Percentiles rank a stretch among this genome's conserved stretches.
phyloP scores from a whole-genome alignment of 2,329 filamentous ascomycete species.

The Neofusicoccum parvum region DNA sequence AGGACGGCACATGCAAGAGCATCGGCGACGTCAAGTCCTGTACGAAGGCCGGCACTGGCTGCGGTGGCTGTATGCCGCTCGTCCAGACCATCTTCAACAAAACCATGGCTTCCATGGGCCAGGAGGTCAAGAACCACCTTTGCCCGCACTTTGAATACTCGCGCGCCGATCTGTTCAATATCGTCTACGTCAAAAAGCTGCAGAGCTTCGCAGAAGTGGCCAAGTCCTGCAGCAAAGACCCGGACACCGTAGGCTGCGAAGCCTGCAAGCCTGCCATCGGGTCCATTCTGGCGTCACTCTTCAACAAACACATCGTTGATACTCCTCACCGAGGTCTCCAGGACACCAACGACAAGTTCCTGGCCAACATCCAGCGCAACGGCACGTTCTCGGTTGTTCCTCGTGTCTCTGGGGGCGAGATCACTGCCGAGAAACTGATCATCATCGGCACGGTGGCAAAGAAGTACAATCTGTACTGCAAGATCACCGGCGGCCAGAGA shows the following conservation, averaged over 20 bases:
- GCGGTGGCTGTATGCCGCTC: constrained; percentile 86
- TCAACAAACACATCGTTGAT: constrained; percentile 81
- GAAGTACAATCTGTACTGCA: constrained; percentile 83
- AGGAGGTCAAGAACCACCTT: constrained; percentile 83
- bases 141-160: constrained; percentile 84
- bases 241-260: constrained; percentile 77
- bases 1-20: constrained; percentile 78
- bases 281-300: constrained; percentile 78
- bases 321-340: constrained; percentile 72
- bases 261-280: constrained; percentile 81
- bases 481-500: constrained; percentile 88
- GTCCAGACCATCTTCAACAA: constrained; percentile 89
- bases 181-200: constrained; percentile 79
- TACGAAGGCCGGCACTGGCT: constrained; percentile 89
- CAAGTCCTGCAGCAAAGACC: constrained; percentile 72
- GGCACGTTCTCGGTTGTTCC: constrained; percentile 89
- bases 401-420: constrained; percentile 80
- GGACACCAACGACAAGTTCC: constrained; percentile 86
- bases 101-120: constrained; percentile 80
- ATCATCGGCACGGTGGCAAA: constrained; percentile 81
- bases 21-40: constrained; percentile 83
- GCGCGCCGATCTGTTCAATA: constrained; percentile 86
- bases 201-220: constrained; percentile 75
- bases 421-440: constrained; percentile 83
- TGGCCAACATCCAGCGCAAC: constrained; percentile 89